phyloP scores from a whole-genome alignment of 768 basidiomycete species.

The Rhodotorula taiwanensis region DNA sequence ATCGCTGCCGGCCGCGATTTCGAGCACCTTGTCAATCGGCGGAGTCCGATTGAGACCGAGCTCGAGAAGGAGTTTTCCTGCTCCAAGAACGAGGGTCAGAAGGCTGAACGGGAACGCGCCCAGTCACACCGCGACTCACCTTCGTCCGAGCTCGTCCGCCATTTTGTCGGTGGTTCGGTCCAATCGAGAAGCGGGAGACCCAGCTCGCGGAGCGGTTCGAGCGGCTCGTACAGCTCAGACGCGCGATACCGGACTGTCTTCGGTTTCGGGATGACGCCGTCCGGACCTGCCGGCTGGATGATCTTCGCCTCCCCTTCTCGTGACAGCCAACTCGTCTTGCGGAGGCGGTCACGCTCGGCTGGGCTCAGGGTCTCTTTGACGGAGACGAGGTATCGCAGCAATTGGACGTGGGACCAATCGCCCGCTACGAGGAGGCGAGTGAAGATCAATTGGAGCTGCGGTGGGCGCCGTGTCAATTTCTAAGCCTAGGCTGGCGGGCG shows the following conservation, averaged over 20 bases:
- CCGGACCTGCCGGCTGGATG: constrained; percentile 47
- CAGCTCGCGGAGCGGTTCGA: constrained; percentile 61
- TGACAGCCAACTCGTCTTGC: constrained; percentile 67
- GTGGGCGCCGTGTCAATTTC: neutral
- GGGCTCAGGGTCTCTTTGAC: constrained; percentile 60
- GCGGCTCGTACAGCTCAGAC: constrained; percentile 75
- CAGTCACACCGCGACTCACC: constrained; percentile 49
- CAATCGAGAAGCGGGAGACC: constrained; percentile 80
- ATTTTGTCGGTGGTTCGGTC: constrained; percentile 61
- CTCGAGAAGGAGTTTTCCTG: constrained; percentile 72
- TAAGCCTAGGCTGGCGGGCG: neutral
- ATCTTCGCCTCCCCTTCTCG: constrained; percentile 42
- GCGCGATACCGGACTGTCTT: constrained; percentile 57
- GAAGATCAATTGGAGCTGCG: constrained; percentile 74
- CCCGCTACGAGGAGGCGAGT: constrained; percentile 52
- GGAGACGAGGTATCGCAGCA: constrained; percentile 79
- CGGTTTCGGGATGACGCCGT: constrained; percentile 23
- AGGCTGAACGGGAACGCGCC: neutral
- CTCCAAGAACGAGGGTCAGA: neutral
- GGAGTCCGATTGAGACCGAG: constrained; percentile 56
- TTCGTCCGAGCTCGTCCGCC: constrained; percentile 78
- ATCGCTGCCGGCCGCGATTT: constrained; percentile 58
- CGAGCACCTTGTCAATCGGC: constrained; percentile 58
- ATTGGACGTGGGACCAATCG: constrained; percentile 52
- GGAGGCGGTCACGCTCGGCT: constrained; percentile 55